Conservation (phyloP, 257 asterid genomes). For the Prunella vulgaris region DNA sequence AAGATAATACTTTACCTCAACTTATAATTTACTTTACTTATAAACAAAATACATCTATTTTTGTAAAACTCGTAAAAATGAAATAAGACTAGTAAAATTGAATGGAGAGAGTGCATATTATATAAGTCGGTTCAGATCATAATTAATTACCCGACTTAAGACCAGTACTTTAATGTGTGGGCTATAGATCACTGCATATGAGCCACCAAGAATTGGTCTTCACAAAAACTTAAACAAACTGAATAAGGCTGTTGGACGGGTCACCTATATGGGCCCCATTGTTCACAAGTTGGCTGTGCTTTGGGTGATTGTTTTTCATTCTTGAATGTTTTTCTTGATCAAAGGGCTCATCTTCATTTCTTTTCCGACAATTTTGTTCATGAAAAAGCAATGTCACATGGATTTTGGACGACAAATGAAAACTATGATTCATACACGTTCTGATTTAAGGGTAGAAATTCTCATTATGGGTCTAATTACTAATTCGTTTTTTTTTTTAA, state of each 20-base stretch:
- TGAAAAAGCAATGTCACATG: not conserved
- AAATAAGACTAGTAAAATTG: too few species aligned
- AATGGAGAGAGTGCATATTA: too few species aligned
- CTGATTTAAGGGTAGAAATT: too few species aligned
- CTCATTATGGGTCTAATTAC: too few species aligned
- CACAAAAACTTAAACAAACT: too few species aligned
- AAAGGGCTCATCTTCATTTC: not conserved
- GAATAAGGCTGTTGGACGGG: constrained; percentile 21
- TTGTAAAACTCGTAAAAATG: too few species aligned
- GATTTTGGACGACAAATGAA: not conserved
- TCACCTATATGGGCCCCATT: constrained; percentile 10
- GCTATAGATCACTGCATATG: not conserved
- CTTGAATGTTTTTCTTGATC: not conserved
- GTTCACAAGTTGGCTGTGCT: constrained; percentile 1
- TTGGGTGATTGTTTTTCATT: not conserved
- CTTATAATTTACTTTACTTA: too few species aligned
- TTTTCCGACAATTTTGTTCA: constrained; percentile 13
- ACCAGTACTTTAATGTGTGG: not conserved
- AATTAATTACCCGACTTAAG: not conserved
- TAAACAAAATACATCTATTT: too few species aligned
- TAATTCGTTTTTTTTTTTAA: too few species aligned
- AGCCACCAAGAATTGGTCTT: constrained; percentile 18
- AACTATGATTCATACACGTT: too few species aligned
- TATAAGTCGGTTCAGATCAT: not conserved
- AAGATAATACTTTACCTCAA: too few species aligned